These are phyloP conservation scores for Huntiella decipiens DNA, from an alignment of 2,329 filamentous ascomycete genomes.

Conservation along the genomic window DNA sequence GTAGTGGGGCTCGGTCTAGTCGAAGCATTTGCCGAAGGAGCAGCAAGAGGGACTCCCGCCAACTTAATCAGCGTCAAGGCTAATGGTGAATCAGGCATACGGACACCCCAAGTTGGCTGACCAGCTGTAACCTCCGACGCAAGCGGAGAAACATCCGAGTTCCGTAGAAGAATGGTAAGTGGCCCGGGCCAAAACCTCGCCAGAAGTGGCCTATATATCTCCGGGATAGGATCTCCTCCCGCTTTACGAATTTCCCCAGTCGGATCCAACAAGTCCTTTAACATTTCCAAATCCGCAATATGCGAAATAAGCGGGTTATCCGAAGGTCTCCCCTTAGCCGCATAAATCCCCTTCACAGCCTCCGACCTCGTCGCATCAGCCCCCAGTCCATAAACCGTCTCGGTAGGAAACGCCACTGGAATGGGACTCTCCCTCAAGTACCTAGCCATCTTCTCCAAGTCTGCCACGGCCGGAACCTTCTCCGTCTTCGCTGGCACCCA, in stretches of 20 bases:
- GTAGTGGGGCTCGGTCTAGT: slow-evolving; percentile 84
- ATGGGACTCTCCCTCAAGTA: slow-evolving; percentile 45
- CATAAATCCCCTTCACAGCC: slow-evolving; percentile 81
- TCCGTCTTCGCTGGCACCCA: slow-evolving; percentile 21
- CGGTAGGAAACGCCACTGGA: slow-evolving; percentile 89
- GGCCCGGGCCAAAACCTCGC: slow-evolving; percentile 84
- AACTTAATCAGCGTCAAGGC: slow-evolving; percentile 73
- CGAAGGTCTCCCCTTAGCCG: slow-evolving; percentile 71
- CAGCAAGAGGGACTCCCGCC: slow-evolving; percentile 61
- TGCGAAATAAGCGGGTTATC: slow-evolving; percentile 96
- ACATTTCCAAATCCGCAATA: slow-evolving; percentile 61
- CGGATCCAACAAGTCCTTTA: slow-evolving; percentile 39
- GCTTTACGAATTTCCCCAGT: slow-evolving; percentile 13
- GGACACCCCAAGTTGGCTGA: slow-evolving; percentile 66
- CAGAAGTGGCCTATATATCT: slow-evolving; percentile 62
- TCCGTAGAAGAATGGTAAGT: slow-evolving; percentile 72
- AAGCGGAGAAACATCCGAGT: slow-evolving; percentile 48
- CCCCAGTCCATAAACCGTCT: slow-evolving; percentile 94
- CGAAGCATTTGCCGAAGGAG: slow-evolving; percentile 84
- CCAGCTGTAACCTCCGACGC: slow-evolving; percentile 86
- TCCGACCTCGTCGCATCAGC: slow-evolving; percentile 76
- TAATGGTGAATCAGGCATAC: slow-evolving; percentile 67
- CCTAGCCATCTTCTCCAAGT: slow-evolving; percentile 44
- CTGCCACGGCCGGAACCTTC: slow-evolving; percentile 16
- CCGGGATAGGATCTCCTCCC: slow-evolving; percentile 34